These are phyloP conservation scores for Castanea sativa DNA, from an alignment of 306 rosid genomes.

Conservation along the genomic window DNA sequence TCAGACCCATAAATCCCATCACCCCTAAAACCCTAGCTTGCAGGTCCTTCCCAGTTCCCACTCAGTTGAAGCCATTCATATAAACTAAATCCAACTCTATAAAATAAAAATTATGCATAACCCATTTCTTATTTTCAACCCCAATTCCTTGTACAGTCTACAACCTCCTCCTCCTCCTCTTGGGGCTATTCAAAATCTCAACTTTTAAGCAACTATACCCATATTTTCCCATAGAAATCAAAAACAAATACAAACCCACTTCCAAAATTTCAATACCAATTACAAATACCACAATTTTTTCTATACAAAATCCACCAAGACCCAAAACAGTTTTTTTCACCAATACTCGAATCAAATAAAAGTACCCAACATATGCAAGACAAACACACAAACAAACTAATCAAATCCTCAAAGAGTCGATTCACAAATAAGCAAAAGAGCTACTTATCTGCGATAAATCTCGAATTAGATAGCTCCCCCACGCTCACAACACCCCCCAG, in stretches of 20 bases:
- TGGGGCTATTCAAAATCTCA: slow-evolving; percentile 14
- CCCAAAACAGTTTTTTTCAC: slow-evolving; percentile 21
- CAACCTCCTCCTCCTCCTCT: too few species aligned
- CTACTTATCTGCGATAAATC: slow-evolving; percentile 39
- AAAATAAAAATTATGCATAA: slow-evolving; percentile 25
- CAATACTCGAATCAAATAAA: slow-evolving; percentile 9
- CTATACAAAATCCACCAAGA: not conserved
- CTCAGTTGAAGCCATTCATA: not conserved
- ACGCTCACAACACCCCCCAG: slow-evolving; percentile 4
- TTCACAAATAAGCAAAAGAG: slow-evolving; percentile 11
- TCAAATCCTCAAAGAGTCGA: slow-evolving; percentile 6
- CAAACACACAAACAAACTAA: not conserved
- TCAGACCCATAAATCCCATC: slow-evolving; percentile 29
- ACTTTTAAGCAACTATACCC: slow-evolving; percentile 23
- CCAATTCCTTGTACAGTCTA: slow-evolving; percentile 12
- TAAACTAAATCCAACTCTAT: slow-evolving; percentile 4
- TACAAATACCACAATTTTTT: not conserved
- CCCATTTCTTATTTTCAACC: slow-evolving; percentile 11
- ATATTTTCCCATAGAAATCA: slow-evolving; percentile 13
- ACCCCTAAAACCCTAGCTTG: slow-evolving; percentile 21
- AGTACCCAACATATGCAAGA: slow-evolving; percentile 7
- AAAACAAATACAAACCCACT: slow-evolving; percentile 24
- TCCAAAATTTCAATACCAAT: not conserved
- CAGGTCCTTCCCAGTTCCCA: not conserved
- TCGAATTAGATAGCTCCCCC: not conserved